Evolutionary conservation across 352 stramenopile genomes (phyloP), one percentile per base, ranked within the genome.

Genomic region (Poterioochromonas sp.): DNA sequence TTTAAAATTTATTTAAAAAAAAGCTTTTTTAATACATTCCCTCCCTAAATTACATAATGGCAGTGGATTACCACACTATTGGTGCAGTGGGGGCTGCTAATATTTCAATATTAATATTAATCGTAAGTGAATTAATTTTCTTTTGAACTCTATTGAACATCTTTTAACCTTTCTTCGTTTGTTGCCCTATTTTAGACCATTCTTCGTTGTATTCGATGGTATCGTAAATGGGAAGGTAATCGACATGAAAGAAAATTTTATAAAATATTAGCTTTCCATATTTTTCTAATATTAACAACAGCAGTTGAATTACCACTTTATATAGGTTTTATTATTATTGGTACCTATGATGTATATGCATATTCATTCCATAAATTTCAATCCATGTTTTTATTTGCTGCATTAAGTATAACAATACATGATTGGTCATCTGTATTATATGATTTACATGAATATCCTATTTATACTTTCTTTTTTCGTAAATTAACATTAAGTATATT

Each of bases 361-460:
- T 71, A 71, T 32, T 41, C 11, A 41, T 71, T 71, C 15, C 62
- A 71, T 49, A 71, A 71, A 44, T 49, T 71, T 40, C 11, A 43
- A 44, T 18, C 62, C 1, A 29, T 29, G 34, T 71, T 71, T 43
- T 22, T 65, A 29, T 65, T 65, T 39, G 54, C 54, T 5, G 62
- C 62, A 49, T 49, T 47, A 8, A 71, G 62, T 49, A 71, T 71
- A 3, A 71, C 62, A 22, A 71, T 71, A 8, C 20, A 26, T 8
- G 62, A 71, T 44, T 71, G 62, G 62, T n/a, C 29, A 26, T 37
- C 62, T n/a, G 62, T 71, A 44, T 44, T 71, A 32, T 49, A 71
- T 32, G 15, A 71, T 18, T 41, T 71, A n/a, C 34, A 71, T 11
- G 62, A 71, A 44, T 47, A 47, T 47, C 11, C 11, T 5, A 5